Conservation (phyloP, 2,329 filamentous ascomycete genomes). For the Didymosphaeria variabile region DNA sequence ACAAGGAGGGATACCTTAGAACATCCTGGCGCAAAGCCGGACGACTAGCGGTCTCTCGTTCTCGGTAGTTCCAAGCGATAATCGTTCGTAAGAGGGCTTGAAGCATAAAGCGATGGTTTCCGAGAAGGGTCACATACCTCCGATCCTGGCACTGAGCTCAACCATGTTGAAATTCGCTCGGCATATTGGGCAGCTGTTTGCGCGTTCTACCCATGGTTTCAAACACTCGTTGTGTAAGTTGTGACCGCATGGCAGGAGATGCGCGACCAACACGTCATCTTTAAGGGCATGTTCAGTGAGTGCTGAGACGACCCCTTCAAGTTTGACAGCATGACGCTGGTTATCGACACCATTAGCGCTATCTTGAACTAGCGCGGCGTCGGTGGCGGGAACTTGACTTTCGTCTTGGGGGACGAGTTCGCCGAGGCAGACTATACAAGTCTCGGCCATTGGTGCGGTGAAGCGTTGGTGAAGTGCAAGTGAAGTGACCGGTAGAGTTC, state of each 20-base stretch:
- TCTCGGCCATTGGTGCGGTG: constrained; percentile 65
- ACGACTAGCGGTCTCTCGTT: constrained; percentile 20
- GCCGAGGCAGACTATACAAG: constrained; percentile 76
- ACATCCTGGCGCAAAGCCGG: constrained; percentile 18
- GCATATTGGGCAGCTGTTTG: constrained; percentile 98
- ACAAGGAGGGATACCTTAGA: constrained; percentile 22
- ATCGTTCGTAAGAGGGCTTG: constrained; percentile 45
- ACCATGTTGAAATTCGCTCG: constrained; percentile 90
- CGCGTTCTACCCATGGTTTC: constrained; percentile 92
- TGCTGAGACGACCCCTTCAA: constrained; percentile 24
- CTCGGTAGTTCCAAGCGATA: constrained; percentile 8
- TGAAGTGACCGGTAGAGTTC: constrained; percentile 39
- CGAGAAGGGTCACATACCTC: constrained; percentile 65
- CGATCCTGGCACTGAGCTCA: constrained; percentile 79
- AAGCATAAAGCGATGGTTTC: constrained; percentile 10
- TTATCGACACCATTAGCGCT: constrained; percentile 33
- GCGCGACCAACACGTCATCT: constrained; percentile 66
- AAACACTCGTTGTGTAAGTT: constrained; percentile 92
- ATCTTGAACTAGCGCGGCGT: constrained; percentile 34
- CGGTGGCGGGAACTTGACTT: constrained; percentile 43
- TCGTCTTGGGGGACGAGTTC: constrained; percentile 69
- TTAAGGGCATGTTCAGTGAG: constrained; percentile 19
- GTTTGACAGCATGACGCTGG: constrained; percentile 26
- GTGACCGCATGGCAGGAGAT: constrained; percentile 82
- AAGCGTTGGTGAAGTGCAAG: constrained; percentile 30